A percentile compares a stretch with the other conserved stretches of the same genome.
These are phyloP conservation scores for Arbutus unedo DNA, from an alignment of 148 eudicot species.

Conservation along the genomic window DNA sequence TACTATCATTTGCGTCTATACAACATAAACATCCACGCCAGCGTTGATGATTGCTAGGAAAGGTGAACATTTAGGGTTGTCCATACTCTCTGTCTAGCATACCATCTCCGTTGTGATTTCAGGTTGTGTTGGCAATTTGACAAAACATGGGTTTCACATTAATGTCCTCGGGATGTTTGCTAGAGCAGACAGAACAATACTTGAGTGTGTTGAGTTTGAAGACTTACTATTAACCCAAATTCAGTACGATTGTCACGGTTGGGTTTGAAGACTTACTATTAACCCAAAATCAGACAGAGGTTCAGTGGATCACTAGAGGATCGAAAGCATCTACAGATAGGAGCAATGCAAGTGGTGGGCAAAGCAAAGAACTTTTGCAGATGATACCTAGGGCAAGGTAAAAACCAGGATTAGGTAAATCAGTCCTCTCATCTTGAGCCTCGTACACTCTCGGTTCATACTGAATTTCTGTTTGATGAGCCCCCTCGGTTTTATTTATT, in stretches of 20 bases:
- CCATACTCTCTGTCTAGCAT: background rate
- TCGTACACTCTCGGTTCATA: background rate
- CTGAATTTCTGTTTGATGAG: background rate
- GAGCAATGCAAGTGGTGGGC: background rate
- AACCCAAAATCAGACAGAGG: background rate
- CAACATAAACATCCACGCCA: background rate
- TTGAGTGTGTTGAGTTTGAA: background rate
- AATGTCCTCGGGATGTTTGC: background rate
- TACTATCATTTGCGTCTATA: background rate
- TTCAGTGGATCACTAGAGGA: background rate
- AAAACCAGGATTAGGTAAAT: background rate
- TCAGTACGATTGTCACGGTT: too few relatives aligned
- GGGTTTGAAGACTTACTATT: background rate
- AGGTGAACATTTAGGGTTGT: background rate
- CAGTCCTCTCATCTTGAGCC: background rate
- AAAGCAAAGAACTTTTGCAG: background rate
- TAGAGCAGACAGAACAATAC: background rate
- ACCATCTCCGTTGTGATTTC: background rate
- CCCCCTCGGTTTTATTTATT: background rate
- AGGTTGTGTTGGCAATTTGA: background rate
- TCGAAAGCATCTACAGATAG: background rate
- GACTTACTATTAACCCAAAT: background rate
- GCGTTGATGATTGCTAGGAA: background rate
- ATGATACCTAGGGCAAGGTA: background rate
- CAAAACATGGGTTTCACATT: background rate